phyloP scores from a whole-genome alignment of 2,329 filamentous ascomycete species.

The Microsporum audouinii region DNA sequence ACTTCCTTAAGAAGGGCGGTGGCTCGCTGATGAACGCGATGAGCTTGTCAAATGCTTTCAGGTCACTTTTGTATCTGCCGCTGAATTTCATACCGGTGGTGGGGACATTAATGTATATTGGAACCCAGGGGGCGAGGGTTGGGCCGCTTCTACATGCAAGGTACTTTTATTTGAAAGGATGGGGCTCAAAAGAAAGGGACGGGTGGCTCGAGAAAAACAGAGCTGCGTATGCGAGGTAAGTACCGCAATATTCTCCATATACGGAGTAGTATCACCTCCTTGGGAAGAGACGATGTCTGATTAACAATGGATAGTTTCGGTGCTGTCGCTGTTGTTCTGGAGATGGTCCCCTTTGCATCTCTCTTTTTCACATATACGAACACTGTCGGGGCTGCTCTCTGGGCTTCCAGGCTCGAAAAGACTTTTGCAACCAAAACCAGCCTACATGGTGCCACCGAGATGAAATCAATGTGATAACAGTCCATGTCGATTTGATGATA shows the following conservation, averaged over 20 bases:
- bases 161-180: constrained; percentile 88
- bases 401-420: constrained; percentile 75
- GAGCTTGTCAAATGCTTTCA: constrained; percentile 50
- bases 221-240: constrained; percentile 71
- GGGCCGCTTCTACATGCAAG: constrained; percentile 48
- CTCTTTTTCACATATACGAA: constrained; percentile 87
- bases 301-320: constrained; percentile 41
- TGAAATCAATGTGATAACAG: neutral
- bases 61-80: constrained; percentile 76
- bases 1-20: constrained; percentile 41
- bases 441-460: neutral
- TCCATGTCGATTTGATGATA: neutral
- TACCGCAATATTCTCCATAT: constrained; percentile 15
- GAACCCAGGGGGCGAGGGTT: constrained; percentile 54
- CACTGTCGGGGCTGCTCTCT: constrained; percentile 82
- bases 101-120: constrained; percentile 69
- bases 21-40: constrained; percentile 36
- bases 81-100: constrained; percentile 88
- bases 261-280: neutral
- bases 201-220: constrained; percentile 59
- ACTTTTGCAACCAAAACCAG: constrained; percentile 20
- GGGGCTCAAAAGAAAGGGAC: constrained; percentile 53
- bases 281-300: neutral
- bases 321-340: constrained; percentile 67
- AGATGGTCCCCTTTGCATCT: constrained; percentile 72